A percentile compares a stretch with the other conserved stretches of the same genome.
Evolutionary conservation across 768 basidiomycete species (phyloP).

Genomic region (Chlorophyllum brunneum): DNA sequence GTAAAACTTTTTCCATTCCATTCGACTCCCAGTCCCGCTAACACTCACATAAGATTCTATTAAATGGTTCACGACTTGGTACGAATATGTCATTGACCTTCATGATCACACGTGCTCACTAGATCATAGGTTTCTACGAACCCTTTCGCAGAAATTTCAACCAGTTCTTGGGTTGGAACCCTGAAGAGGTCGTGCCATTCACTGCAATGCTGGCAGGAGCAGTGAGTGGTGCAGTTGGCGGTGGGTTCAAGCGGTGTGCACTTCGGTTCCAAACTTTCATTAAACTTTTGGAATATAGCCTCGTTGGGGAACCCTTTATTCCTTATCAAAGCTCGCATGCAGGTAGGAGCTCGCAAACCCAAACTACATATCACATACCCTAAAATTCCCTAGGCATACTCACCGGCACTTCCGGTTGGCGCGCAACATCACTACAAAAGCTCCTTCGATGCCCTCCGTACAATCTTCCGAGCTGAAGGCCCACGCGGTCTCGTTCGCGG

Average conservation of each 20-base stretch:
- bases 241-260: slow-evolving; percentile 33
- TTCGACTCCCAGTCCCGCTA: too few species aligned
- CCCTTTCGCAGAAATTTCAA: slow-evolving; percentile 79
- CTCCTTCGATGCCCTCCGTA: slow-evolving; percentile 75
- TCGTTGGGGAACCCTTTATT: slow-evolving; percentile 87
- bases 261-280: background rate
- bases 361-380: background rate
- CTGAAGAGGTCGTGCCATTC: slow-evolving; percentile 62
- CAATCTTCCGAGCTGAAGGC: slow-evolving; percentile 77
- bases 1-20: slow-evolving; percentile 32
- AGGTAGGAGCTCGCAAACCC: slow-evolving; percentile 43
- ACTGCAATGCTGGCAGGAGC: slow-evolving; percentile 89
- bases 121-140: slow-evolving; percentile 83
- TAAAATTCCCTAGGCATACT: slow-evolving; percentile 66
- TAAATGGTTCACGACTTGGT: slow-evolving; percentile 92
- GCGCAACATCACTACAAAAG: slow-evolving; percentile 90
- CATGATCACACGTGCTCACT: background rate
- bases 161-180: slow-evolving; percentile 54
- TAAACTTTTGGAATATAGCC: slow-evolving; percentile 34
- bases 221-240: slow-evolving; percentile 86
- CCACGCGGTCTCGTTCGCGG: slow-evolving; percentile 82
- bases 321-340: slow-evolving; percentile 97
- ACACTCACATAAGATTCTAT: slow-evolving; percentile 56
- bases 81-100: slow-evolving; percentile 2
- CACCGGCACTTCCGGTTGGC: slow-evolving; percentile 90